Percentiles rank a stretch among this genome's conserved stretches.
phyloP scores from a whole-genome alignment of 164 flowering plant species.

The Annona squamosa region DNA sequence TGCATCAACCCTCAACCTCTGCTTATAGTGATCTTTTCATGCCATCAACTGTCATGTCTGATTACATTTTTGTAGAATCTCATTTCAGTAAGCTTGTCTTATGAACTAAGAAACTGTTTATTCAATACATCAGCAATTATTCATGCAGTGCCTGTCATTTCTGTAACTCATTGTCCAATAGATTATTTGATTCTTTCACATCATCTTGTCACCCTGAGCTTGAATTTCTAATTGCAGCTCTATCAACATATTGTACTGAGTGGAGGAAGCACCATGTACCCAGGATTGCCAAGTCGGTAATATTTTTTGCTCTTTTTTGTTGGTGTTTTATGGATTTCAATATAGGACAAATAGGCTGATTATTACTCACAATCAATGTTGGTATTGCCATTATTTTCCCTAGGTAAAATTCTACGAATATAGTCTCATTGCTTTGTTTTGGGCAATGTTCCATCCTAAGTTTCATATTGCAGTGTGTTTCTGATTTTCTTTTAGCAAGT shows the following conservation, averaged over 20 bases:
- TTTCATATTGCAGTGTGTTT: not conserved
- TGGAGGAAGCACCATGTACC: slow-evolving; percentile 99
- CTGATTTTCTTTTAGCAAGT: not conserved
- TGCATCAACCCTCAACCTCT: too few species aligned
- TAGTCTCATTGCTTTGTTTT: too few species aligned
- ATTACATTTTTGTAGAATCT: not conserved
- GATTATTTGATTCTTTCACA: not conserved
- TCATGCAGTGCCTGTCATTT: not conserved
- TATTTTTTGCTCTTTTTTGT: slow-evolving; percentile 11
- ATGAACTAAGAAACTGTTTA: not conserved
- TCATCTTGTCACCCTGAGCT: not conserved
- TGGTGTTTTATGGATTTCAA: not conserved
- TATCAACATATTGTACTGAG: slow-evolving; percentile 97
- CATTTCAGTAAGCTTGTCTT: not conserved
- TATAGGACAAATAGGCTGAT: too few species aligned
- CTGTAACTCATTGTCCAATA: not conserved
- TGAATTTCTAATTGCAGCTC: slow-evolving; percentile 53
- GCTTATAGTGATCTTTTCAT: too few species aligned
- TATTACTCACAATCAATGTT: too few species aligned
- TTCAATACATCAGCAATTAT: not conserved
- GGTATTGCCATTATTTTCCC: too few species aligned
- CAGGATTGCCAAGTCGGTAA: slow-evolving; percentile 99
- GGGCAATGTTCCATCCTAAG: not conserved
- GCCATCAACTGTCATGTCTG: not conserved
- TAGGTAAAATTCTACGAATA: too few species aligned